phyloP scores from a whole-genome alignment of 192 early-diverging fungal species.

The Coemansia sp. region DNA sequence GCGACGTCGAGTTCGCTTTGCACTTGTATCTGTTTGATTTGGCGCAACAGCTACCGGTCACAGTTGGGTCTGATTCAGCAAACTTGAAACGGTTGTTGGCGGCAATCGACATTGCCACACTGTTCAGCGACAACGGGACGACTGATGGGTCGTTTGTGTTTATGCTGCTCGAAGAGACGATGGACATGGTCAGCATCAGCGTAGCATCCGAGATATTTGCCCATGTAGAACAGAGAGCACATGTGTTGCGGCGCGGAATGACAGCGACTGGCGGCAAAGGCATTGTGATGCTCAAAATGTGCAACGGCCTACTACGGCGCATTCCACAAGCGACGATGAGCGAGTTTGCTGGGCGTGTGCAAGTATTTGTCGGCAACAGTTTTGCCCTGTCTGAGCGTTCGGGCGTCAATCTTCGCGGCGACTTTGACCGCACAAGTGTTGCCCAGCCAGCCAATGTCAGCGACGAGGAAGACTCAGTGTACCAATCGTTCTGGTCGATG shows the following conservation, averaged over 20 bases:
- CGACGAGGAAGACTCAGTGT: conserved; percentile 37
- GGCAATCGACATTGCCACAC: conserved; percentile 29
- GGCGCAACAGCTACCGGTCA: conserved; percentile 14
- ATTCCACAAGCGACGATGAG: conserved; percentile 83
- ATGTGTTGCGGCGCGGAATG: conserved; percentile 58
- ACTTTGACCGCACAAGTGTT: conserved; percentile 77
- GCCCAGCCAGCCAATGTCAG: conserved; percentile 39
- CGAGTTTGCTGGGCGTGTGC: conserved; percentile 81
- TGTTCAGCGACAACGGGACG: conserved; percentile 23
- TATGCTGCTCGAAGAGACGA: conserved; percentile 36
- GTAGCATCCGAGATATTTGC: conserved; percentile 26
- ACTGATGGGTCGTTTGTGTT: conserved; percentile 36
- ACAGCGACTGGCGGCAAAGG: conserved; percentile 79
- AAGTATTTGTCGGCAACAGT: conserved; percentile 81
- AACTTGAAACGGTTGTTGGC: conserved; percentile 9
- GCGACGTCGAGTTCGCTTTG: conserved; percentile 32
- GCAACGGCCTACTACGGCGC: conserved; percentile 86
- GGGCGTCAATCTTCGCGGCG: conserved; percentile 85
- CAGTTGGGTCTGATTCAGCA: neutral
- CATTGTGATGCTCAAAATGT: conserved; percentile 76
- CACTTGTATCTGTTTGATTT: conserved; percentile 33
- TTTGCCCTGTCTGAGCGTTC: conserved; percentile 87
- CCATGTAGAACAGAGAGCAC: conserved; percentile 39
- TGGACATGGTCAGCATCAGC: conserved; percentile 40
- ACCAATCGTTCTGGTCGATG: conserved; percentile 77